phyloP scores from a whole-genome alignment of 2,329 filamentous ascomycete genomes.

The Plenodomus biglobosus region DNA sequence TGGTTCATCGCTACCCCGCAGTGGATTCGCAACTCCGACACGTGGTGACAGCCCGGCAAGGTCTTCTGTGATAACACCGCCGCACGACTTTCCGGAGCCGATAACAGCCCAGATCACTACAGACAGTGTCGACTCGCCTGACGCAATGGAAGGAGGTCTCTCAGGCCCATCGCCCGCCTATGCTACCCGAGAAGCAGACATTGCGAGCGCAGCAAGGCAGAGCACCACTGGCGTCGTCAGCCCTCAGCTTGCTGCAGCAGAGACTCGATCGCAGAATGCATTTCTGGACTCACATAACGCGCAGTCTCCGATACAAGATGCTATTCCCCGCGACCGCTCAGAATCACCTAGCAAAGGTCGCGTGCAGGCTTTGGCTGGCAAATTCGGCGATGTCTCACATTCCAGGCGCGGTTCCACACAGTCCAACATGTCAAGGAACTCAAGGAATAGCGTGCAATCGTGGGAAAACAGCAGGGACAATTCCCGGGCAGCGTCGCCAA shows the following conservation, averaged over 20 bases:
- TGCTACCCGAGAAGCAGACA: slow-evolving; percentile 42
- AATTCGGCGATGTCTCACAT: slow-evolving; percentile 50
- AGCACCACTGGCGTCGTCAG: slow-evolving; percentile 23
- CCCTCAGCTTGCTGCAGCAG: slow-evolving; percentile 30
- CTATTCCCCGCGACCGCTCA: slow-evolving; percentile 38
- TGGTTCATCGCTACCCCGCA: slow-evolving; percentile 46
- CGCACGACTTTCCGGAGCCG: slow-evolving; percentile 48
- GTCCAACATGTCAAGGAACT: slow-evolving; percentile 47
- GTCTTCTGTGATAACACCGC: slow-evolving; percentile 55
- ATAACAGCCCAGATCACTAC: slow-evolving; percentile 52
- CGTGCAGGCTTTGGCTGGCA: slow-evolving; percentile 55
- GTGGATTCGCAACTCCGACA: slow-evolving; percentile 61
- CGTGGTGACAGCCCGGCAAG: slow-evolving; percentile 63
- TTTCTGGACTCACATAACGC: slow-evolving; percentile 41
- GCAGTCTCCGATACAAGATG: slow-evolving; percentile 32
- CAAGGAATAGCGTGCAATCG: slow-evolving; percentile 44
- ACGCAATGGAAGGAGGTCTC: slow-evolving; percentile 29
- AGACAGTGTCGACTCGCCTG: slow-evolving; percentile 38
- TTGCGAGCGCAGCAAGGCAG: slow-evolving; percentile 33
- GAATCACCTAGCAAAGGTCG: slow-evolving; percentile 53
- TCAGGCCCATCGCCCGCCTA: slow-evolving; percentile 29
- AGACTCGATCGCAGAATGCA: slow-evolving; percentile 37
- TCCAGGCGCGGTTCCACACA: slow-evolving; percentile 52
- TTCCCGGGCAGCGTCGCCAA: slow-evolving; percentile 38
- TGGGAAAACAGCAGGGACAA: slow-evolving; percentile 45